A percentile compares a stretch with the other conserved stretches of the same genome.
Evolutionary conservation across 176 grass and related monocot genomes (phyloP).

Genomic region (Calamus simplicifolius): DNA sequence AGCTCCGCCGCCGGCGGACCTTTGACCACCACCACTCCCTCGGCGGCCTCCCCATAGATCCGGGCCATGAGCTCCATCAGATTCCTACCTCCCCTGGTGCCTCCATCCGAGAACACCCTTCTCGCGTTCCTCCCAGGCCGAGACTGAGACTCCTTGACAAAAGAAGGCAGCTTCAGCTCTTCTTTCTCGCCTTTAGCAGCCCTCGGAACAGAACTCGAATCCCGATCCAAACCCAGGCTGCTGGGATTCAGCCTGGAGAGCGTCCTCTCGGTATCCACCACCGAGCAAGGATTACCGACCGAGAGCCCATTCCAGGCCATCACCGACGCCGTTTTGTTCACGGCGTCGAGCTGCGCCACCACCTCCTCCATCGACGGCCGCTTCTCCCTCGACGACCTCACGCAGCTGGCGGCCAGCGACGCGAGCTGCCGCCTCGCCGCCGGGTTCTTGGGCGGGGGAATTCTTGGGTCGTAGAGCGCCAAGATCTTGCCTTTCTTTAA

Average conservation of each 20-base stretch:
- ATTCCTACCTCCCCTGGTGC: slow-evolving; percentile 52
- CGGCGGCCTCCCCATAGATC: slow-evolving; percentile 37
- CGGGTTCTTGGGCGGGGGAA: slow-evolving; percentile 50
- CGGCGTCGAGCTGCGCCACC: slow-evolving; percentile 41
- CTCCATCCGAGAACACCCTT: slow-evolving; percentile 40
- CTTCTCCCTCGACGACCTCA: slow-evolving; percentile 60
- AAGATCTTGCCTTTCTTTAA: slow-evolving; percentile 62
- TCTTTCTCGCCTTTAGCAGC: slow-evolving; percentile 16
- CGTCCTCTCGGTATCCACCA: slow-evolving; percentile 72
- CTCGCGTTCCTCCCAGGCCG: slow-evolving; percentile 33
- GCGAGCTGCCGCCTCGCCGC: slow-evolving; percentile 47
- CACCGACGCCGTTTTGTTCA: slow-evolving; percentile 45
- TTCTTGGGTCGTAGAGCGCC: slow-evolving; percentile 65
- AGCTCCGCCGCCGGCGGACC: slow-evolving; percentile 12
- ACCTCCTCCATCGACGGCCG: slow-evolving; percentile 80
- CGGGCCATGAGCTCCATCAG: slow-evolving; percentile 85
- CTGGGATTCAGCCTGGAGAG: slow-evolving; percentile 29
- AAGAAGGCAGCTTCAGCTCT: slow-evolving; percentile 13
- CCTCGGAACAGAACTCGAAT: neutral
- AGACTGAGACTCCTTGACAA: slow-evolving; percentile 39
- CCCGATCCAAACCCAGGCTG: neutral
- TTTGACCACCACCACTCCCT: slow-evolving; percentile 15
- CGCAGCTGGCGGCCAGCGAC: slow-evolving; percentile 62
- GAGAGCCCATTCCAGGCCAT: slow-evolving; percentile 81
- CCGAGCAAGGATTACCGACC: slow-evolving; percentile 65